Conservation (phyloP, 108 stramenopile genomes). For the Skeletonema tropicum region DNA sequence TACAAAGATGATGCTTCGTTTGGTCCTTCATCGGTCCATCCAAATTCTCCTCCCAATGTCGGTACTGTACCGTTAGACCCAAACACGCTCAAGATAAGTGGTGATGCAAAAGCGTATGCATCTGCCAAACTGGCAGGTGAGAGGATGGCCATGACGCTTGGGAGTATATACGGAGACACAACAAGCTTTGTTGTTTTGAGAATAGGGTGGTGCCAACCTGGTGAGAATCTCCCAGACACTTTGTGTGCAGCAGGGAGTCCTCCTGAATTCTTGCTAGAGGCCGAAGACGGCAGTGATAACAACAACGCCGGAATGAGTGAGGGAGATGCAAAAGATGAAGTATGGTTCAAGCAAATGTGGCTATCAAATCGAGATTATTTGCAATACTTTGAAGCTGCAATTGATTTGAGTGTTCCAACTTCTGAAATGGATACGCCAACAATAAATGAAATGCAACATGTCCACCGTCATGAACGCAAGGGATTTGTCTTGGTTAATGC, state of each 20-base stretch:
- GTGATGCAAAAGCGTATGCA: slow-evolving; percentile 52
- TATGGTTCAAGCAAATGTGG: slow-evolving; percentile 59
- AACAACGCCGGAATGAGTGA: slow-evolving; percentile 18
- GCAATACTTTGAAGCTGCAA: slow-evolving; percentile 40
- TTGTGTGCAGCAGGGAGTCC: slow-evolving; percentile 42
- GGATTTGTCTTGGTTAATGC: slow-evolving; percentile 40
- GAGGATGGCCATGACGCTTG: slow-evolving; percentile 46
- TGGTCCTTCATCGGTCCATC: slow-evolving; percentile 42
- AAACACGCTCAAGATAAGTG: slow-evolving; percentile 25
- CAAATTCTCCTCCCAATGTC: slow-evolving; percentile 24
- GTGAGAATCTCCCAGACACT: slow-evolving; percentile 40
- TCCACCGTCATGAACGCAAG: slow-evolving; percentile 33
- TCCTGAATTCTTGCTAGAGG: slow-evolving; percentile 42
- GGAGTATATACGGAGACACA: slow-evolving; percentile 16
- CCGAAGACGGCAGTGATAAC: slow-evolving; percentile 3
- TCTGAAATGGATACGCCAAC: not conserved
- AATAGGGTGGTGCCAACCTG: slow-evolving; percentile 55
- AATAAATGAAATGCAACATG: not conserved
- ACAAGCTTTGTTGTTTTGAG: slow-evolving; percentile 44
- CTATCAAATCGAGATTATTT: slow-evolving; percentile 53
- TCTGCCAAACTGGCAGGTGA: slow-evolving; percentile 58
- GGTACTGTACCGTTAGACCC: slow-evolving; percentile 45
- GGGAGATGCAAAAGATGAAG: slow-evolving; percentile 45
- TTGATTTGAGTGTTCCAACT: slow-evolving; percentile 35
- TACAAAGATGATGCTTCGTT: slow-evolving; percentile 44